Conservation (phyloP, 2,329 filamentous ascomycete species). For the Sporothrix protearum region DNA sequence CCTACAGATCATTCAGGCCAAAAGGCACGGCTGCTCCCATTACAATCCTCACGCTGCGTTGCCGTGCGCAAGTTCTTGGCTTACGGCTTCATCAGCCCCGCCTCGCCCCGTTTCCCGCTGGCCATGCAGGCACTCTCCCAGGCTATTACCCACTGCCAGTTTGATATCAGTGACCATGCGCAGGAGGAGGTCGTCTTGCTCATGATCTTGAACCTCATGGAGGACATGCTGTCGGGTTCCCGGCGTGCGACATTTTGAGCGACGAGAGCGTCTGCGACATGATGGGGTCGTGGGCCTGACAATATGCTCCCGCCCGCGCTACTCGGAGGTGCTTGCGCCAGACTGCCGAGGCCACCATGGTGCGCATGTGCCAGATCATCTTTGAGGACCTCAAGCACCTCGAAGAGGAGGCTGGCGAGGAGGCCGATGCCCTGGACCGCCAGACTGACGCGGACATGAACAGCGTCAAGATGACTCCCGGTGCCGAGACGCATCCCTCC, state of each 20-base stretch:
- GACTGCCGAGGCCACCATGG: constrained; percentile 94
- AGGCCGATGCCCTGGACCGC: constrained; percentile 62
- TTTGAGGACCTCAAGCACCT: constrained; percentile 89
- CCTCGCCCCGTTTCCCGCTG: constrained; percentile 80
- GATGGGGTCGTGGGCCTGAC: constrained; percentile 96
- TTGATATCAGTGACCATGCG: constrained; percentile 91
- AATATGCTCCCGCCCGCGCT: constrained; percentile 90
- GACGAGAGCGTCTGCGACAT: constrained; percentile 99
- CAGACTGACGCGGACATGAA: constrained; percentile 66
- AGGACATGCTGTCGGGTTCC: constrained; percentile 92
- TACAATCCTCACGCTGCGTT: constrained; percentile 83
- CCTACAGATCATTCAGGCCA: constrained; percentile 92
- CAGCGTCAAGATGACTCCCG: constrained; percentile 78
- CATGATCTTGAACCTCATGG: constrained; percentile 95
- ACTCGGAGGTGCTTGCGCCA: constrained; percentile 86
- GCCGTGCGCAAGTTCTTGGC: constrained; percentile 95
- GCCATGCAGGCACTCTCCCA: constrained; percentile 94
- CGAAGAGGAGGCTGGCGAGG: constrained; percentile 69
- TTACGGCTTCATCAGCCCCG: constrained; percentile 81
- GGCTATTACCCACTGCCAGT: constrained; percentile 94
- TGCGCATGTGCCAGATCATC: constrained; percentile 98
- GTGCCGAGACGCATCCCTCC: constrained; percentile 47
- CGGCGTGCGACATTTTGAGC: constrained; percentile 85
- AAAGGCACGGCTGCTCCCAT: constrained; percentile 95
- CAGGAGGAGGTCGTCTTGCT: constrained; percentile 94